Conservation (phyloP, 2,329 filamentous ascomycete species). For the Claviceps purpurea region DNA sequence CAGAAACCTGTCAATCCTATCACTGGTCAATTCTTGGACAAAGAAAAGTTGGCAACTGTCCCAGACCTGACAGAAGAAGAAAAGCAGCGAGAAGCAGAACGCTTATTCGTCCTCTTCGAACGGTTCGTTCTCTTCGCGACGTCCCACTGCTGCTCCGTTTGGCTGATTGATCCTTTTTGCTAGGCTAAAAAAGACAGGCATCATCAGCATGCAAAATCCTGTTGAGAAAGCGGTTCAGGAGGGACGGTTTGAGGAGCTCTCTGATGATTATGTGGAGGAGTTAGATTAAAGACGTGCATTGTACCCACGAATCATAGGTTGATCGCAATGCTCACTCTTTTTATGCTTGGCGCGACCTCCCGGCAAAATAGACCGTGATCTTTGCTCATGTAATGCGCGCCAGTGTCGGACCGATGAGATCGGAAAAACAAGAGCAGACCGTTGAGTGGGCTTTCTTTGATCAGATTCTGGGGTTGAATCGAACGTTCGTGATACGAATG, state of each 20-base stretch:
- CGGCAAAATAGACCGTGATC: background rate
- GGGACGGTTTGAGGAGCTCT: conserved; percentile 57
- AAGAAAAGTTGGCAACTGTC: conserved; percentile 43
- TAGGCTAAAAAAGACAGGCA: conserved; percentile 57
- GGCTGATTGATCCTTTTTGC: background rate
- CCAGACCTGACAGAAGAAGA: conserved; percentile 81
- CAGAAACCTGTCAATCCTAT: conserved; percentile 58
- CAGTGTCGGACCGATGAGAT: too few species aligned
- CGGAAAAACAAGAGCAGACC: too few species aligned
- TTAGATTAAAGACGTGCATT: conserved; percentile 21
- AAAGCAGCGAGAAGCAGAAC: conserved; percentile 83
- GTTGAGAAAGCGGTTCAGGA: conserved; percentile 55
- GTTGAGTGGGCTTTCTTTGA: too few species aligned
- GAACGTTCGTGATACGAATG: too few species aligned
- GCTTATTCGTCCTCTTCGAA: conserved; percentile 82
- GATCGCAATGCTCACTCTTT: background rate
- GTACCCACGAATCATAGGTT: background rate
- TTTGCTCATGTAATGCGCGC: too few species aligned
- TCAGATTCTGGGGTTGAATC: too few species aligned
- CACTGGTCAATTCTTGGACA: conserved; percentile 69
- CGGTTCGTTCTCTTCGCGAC: conserved; percentile 32
- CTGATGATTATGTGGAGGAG: conserved; percentile 37
- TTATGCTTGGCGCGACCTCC: background rate
- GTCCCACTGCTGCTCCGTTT: conserved; percentile 8
- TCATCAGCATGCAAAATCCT: conserved; percentile 68